Conservation (phyloP, 176 grass and related monocot genomes). For the Rhynchospora breviuscula region DNA sequence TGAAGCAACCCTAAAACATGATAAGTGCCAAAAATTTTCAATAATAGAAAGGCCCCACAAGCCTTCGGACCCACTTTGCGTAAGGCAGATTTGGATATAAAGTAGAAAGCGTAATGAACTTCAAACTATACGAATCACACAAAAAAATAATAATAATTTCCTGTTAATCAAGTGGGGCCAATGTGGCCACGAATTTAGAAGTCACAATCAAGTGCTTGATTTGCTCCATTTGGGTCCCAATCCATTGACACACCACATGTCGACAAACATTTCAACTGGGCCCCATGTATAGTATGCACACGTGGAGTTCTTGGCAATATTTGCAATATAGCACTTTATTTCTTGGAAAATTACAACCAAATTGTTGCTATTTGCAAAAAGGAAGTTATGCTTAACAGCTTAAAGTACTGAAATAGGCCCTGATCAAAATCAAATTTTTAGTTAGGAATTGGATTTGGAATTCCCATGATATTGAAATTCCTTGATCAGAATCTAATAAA, state of each 20-base stretch:
- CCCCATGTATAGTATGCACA: neutral
- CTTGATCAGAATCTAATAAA: too few species aligned
- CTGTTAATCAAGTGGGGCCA: neutral
- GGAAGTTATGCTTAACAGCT: too few species aligned
- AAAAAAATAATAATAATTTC: neutral
- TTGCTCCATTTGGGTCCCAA: neutral
- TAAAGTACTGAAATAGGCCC: too few species aligned
- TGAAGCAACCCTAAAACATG: neutral
- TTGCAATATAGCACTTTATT: neutral
- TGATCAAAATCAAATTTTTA: too few species aligned
- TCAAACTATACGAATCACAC: neutral
- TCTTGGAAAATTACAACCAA: neutral
- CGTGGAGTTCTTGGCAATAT: neutral
- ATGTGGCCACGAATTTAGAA: neutral
- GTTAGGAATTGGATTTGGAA: too few species aligned
- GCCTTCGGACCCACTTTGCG: neutral
- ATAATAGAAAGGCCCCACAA: neutral
- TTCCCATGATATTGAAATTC: too few species aligned
- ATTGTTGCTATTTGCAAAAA: neutral
- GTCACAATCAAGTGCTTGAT: neutral
- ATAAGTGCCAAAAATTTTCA: neutral
- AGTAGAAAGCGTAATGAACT: neutral
- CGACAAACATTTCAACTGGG: neutral
- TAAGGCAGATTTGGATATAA: neutral
- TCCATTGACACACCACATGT: neutral